Evolutionary conservation across 1,139 yeast species (phyloP).

Genomic region (Geotrichum cucujoidarum): DNA sequence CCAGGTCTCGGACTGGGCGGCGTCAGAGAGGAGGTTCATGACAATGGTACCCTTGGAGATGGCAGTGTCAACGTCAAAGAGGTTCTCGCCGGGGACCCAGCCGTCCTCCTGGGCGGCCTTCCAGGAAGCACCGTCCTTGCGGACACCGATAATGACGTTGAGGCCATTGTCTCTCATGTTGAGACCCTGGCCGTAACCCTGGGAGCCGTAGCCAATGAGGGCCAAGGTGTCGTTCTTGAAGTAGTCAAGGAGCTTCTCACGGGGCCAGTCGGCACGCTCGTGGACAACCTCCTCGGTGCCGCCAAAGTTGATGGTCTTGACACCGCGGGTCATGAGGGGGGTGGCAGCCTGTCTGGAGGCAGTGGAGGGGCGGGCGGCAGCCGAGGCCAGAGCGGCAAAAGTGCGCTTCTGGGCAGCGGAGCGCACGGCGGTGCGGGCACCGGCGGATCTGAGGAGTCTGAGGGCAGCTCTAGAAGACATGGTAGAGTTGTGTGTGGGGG

Average conservation of each 20-base stretch:
- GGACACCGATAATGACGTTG: slow-evolving; percentile 95
- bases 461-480: slow-evolving; percentile 34
- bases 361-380: slow-evolving; percentile 21
- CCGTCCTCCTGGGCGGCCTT: slow-evolving; percentile 99
- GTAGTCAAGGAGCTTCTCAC: slow-evolving; percentile 90
- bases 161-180: slow-evolving; percentile 98
- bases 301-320: slow-evolving; percentile 94
- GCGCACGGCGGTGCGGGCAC: slow-evolving; percentile 31
- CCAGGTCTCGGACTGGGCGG: slow-evolving; percentile 99
- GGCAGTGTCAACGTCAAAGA: slow-evolving; percentile 93
- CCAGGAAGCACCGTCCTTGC: slow-evolving; percentile 99
- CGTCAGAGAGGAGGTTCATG: slow-evolving; percentile 98
- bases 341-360: slow-evolving; percentile 21
- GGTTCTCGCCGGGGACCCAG: slow-evolving; percentile 99
- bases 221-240: slow-evolving; percentile 98
- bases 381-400: slow-evolving; percentile 25
- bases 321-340: slow-evolving; percentile 56
- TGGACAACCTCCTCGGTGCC: slow-evolving; percentile 93
- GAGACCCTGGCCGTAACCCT: slow-evolving; percentile 99
- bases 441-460: slow-evolving; percentile 31
- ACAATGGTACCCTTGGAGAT: slow-evolving; percentile 84
- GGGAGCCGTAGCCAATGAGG: slow-evolving; percentile 98
- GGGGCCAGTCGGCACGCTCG: slow-evolving; percentile 99
- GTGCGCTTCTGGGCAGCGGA: slow-evolving; percentile 28
- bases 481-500: slow-evolving; percentile 4